A percentile compares a stretch with the other conserved stretches of the same genome.
Evolutionary conservation across 176 grass and related monocot genomes (phyloP).

Genomic region (Paspalum notatum): DNA sequence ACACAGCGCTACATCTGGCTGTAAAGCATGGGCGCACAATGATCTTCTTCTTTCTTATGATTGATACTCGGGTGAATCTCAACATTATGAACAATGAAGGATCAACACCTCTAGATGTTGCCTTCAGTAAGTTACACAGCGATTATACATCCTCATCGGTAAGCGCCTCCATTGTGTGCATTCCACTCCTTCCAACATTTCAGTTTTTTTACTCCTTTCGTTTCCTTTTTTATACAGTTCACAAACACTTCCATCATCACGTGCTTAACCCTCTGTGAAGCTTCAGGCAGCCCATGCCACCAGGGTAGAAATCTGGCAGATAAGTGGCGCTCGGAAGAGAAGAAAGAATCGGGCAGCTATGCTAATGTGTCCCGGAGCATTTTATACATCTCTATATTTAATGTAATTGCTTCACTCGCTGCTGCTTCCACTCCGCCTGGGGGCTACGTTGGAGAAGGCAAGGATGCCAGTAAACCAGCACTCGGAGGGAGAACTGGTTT

Average conservation of each 20-base stretch:
- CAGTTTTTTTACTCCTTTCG: not conserved
- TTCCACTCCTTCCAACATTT: not conserved
- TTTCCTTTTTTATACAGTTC: not conserved
- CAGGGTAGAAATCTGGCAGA: not conserved
- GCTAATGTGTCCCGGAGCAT: not conserved
- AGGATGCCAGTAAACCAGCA: not conserved
- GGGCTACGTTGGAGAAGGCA: constrained; percentile 10
- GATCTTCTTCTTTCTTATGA: constrained; percentile 33
- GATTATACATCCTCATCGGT: constrained; percentile 16
- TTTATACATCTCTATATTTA: not conserved
- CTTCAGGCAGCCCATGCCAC: not conserved
- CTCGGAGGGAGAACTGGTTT: constrained; percentile 7
- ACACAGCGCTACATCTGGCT: constrained; percentile 41
- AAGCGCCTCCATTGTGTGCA: not conserved
- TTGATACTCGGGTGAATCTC: not conserved
- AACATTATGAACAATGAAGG: constrained; percentile 33
- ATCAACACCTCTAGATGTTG: constrained; percentile 49
- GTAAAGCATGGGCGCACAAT: not conserved
- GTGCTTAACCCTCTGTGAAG: not conserved
- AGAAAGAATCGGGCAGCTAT: not conserved
- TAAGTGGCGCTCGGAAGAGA: not conserved
- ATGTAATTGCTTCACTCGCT: not conserved
- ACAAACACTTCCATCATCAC: not conserved
- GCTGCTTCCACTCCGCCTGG: constrained; percentile 9
- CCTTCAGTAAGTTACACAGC: not conserved